A percentile compares a stretch with the other conserved stretches of the same genome.
These are phyloP conservation scores for Leishmania tropica DNA, from an alignment of 208 protist genomes.

Conservation along the genomic window DNA sequence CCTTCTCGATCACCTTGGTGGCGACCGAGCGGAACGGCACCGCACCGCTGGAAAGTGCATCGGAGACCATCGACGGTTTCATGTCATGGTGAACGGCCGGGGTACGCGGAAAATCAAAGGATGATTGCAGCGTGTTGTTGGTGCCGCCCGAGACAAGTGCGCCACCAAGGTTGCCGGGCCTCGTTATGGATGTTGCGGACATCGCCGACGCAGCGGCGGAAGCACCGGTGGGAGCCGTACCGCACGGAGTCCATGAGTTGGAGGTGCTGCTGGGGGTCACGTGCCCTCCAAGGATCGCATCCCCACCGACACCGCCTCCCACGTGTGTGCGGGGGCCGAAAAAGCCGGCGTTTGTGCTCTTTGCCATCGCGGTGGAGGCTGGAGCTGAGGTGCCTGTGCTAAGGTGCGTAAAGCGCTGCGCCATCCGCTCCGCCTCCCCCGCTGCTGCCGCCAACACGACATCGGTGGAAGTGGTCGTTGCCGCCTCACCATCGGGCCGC, in stretches of 20 bases:
- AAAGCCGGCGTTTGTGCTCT: too few species aligned
- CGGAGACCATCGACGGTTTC: slow-evolving; percentile 15
- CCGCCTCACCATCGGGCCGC: background rate
- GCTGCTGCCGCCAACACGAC: background rate
- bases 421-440: background rate
- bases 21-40: slow-evolving; percentile 62
- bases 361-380: background rate
- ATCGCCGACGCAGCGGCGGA: background rate
- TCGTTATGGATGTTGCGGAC: slow-evolving; percentile 1
- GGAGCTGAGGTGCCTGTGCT: background rate
- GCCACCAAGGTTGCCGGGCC: slow-evolving; percentile 4
- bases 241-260: background rate
- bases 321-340: background rate
- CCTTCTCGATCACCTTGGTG: slow-evolving; percentile 74
- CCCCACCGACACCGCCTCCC: background rate
- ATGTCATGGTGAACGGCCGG: slow-evolving; percentile 13
- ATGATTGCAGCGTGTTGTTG: slow-evolving; percentile 13
- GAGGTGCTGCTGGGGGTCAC: background rate
- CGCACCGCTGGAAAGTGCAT: slow-evolving; percentile 15
- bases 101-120: slow-evolving; percentile 7
- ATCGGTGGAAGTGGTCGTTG: background rate
- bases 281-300: background rate
- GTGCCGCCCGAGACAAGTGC: background rate
- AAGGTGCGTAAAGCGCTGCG: background rate
- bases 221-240: background rate